Evolutionary conservation across 768 basidiomycete genomes (phyloP).

Genomic region (Hygrocybe punicea): DNA sequence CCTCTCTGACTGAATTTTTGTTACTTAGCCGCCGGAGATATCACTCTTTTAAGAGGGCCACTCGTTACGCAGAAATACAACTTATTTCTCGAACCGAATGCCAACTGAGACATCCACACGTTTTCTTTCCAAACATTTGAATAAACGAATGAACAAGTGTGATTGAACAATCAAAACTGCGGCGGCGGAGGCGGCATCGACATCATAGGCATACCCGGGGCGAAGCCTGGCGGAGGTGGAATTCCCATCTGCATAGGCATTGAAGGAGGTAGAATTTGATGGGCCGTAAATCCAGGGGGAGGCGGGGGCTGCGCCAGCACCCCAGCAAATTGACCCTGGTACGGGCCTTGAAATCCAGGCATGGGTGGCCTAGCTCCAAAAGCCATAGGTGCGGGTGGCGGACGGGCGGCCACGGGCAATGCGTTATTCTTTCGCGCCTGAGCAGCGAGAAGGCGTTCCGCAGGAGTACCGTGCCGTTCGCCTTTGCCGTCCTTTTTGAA

Average conservation of each 20-base stretch:
- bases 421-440: slow-evolving; percentile 97
- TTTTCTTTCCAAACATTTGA: too few species aligned
- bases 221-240: slow-evolving; percentile 27
- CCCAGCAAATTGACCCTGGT: slow-evolving; percentile 93
- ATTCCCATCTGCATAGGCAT: slow-evolving; percentile 31
- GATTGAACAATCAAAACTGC: too few species aligned
- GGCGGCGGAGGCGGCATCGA: too few species aligned
- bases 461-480: slow-evolving; percentile 93
- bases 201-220: too few species aligned
- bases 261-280: slow-evolving; percentile 57
- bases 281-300: slow-evolving; percentile 73
- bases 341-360: slow-evolving; percentile 70
- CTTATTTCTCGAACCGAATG: too few species aligned
- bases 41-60: background rate
- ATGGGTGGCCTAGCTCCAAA: slow-evolving; percentile 65
- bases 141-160: too few species aligned
- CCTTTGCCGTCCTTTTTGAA: slow-evolving; percentile 99
- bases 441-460: slow-evolving; percentile 92
- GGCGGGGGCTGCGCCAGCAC: slow-evolving; percentile 79
- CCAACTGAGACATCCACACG: too few species aligned
- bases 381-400: slow-evolving; percentile 70
- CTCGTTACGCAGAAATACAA: too few species aligned
- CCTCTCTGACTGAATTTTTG: background rate
- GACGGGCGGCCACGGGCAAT: slow-evolving; percentile 70
- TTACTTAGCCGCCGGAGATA: background rate